A percentile compares a stretch with the other conserved stretches of the same genome.
Conservation (phyloP, 306 rosid genomes). For the Macrotyloma uniflorum region DNA sequence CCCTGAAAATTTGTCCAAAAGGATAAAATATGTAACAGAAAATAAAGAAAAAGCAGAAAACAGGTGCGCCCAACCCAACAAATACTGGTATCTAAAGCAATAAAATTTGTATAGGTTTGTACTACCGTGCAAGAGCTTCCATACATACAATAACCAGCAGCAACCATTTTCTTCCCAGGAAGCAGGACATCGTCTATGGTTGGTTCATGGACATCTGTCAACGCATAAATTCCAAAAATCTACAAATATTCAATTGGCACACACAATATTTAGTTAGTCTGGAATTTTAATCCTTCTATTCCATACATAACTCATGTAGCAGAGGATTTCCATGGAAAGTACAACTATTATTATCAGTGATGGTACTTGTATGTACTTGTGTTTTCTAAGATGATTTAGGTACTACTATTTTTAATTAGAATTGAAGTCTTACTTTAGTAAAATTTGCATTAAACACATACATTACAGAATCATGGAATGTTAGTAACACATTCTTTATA, state of each 20-base stretch:
- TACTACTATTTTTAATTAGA: neutral
- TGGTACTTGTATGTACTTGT: neutral
- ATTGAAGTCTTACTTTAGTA: neutral
- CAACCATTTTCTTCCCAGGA: constrained; percentile 91
- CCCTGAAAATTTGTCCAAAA: neutral
- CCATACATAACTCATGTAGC: constrained; percentile 23
- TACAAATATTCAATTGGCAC: constrained; percentile 46
- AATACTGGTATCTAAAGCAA: neutral
- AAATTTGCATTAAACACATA: neutral
- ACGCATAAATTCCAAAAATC: constrained; percentile 91
- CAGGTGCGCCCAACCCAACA: neutral
- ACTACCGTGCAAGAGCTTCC: constrained; percentile 99
- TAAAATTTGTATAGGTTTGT: neutral
- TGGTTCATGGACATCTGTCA: constrained; percentile 68
- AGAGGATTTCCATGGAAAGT: constrained; percentile 13
- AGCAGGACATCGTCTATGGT: constrained; percentile 74
- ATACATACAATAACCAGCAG: constrained; percentile 99
- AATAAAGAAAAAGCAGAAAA: neutral
- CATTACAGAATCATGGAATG: neutral
- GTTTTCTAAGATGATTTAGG: neutral
- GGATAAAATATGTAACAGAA: neutral
- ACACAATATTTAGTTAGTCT: constrained; percentile 23
- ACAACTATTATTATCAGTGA: neutral
- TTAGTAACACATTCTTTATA: too few species aligned
- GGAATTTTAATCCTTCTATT: constrained; percentile 23